A percentile compares a stretch with the other conserved stretches of the same genome.
Conservation (phyloP, 2,329 filamentous ascomycete species). For the Colletotrichum horii region DNA sequence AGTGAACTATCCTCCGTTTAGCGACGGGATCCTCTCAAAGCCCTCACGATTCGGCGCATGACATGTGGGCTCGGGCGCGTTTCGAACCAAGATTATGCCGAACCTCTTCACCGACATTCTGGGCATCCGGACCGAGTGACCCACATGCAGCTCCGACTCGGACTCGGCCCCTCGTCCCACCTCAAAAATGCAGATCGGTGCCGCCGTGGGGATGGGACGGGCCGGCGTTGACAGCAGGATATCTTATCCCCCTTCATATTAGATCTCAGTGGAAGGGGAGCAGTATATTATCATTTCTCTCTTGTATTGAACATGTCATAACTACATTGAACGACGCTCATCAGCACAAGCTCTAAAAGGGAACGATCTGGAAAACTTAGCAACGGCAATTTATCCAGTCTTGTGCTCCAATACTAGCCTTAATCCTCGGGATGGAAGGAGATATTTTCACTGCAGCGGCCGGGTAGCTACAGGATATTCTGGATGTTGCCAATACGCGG, state of each 20-base stretch:
- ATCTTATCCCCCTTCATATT: neutral
- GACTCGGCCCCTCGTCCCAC: neutral
- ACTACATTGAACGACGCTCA: neutral
- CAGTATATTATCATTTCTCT: neutral
- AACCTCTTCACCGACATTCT: neutral
- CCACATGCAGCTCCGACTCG: neutral
- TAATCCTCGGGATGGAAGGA: too few relatives aligned
- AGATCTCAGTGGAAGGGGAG: neutral
- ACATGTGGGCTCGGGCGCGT: neutral
- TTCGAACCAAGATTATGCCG: neutral
- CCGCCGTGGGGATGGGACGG: neutral
- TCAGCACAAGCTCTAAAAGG: neutral
- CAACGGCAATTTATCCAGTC: neutral
- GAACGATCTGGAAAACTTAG: neutral
- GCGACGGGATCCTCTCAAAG: neutral
- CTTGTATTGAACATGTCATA: neutral
- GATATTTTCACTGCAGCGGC: too few relatives aligned
- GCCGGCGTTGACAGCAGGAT: neutral
- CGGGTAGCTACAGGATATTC: too few relatives aligned
- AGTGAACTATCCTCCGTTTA: neutral
- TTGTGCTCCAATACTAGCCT: too few relatives aligned
- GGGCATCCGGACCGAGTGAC: neutral
- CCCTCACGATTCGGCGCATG: neutral
- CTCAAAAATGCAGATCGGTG: neutral
- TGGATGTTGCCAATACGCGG: too few relatives aligned